These are phyloP conservation scores for Ramalina intermedia DNA, from an alignment of 495 filamentous ascomycete species.

Conservation along the genomic window DNA sequence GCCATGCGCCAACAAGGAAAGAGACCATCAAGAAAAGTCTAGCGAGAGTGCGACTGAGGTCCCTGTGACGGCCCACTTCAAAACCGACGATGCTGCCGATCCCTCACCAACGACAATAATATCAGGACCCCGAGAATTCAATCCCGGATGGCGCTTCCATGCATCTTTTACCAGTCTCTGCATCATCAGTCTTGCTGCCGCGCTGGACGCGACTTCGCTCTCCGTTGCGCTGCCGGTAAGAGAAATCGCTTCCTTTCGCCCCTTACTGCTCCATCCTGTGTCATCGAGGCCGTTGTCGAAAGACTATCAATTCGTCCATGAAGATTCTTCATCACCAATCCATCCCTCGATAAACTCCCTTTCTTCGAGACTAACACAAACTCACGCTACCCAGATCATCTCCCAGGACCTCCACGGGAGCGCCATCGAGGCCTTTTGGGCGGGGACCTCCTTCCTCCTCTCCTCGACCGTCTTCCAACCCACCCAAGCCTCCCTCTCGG, in stretches of 20 bases:
- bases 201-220: conserved; percentile 45
- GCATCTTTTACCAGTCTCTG: conserved; percentile 32
- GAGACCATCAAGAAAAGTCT: no score
- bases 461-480: conserved; percentile 57
- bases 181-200: conserved; percentile 36
- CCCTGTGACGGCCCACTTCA: no score
- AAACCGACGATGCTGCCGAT: no score
- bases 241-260: no score
- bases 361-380: no score
- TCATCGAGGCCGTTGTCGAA: not conserved
- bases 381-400: conserved; percentile 25
- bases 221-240: conserved; percentile 40
- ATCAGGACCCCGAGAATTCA: conserved; percentile 13
- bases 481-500: conserved; percentile 43
- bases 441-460: conserved; percentile 62
- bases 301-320: not conserved
- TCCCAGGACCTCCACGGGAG: conserved; percentile 32
- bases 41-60: no score
- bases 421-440: conserved; percentile 46
- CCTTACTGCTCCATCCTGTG: not conserved
- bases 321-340: not conserved
- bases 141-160: conserved; percentile 24
- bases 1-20: no score
- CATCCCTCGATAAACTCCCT: not conserved
- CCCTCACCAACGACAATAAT: not conserved